phyloP scores from a whole-genome alignment of 1,284 basidiomycete species.

The Cryptococcus amylolentus region DNA sequence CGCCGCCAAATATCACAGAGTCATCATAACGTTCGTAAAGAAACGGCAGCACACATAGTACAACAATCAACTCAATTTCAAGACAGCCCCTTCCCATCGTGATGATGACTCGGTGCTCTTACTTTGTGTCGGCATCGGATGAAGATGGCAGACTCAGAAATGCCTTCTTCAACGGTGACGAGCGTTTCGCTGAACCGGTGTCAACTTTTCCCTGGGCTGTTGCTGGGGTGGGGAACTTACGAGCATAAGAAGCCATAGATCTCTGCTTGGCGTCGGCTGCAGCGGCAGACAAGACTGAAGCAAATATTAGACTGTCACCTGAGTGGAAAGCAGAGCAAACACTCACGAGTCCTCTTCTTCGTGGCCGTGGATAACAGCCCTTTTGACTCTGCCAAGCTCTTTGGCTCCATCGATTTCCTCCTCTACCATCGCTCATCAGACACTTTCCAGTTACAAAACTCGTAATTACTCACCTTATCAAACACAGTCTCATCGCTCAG shows the following conservation, averaged over 20 bases:
- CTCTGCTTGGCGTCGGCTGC: slow-evolving; percentile 30
- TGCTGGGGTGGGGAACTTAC: slow-evolving; percentile 22
- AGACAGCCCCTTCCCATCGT: too few species aligned
- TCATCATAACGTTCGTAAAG: too few species aligned
- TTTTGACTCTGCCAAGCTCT: slow-evolving; percentile 20
- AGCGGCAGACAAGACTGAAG: slow-evolving; percentile 9
- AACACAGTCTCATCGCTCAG: slow-evolving; percentile 65
- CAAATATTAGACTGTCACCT: background rate
- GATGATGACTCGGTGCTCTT: background rate
- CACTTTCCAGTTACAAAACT: background rate
- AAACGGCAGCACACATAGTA: background rate
- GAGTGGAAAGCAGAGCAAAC: background rate
- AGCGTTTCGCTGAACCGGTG: slow-evolving; percentile 28
- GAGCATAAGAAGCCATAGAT: slow-evolving; percentile 36
- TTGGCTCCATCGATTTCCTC: slow-evolving; percentile 60
- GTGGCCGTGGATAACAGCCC: background rate
- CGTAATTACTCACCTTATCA: slow-evolving; percentile 57
- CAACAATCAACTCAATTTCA: background rate
- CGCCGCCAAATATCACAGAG: background rate
- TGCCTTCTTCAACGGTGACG: slow-evolving; percentile 42
- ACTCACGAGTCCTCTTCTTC: slow-evolving; percentile 14
- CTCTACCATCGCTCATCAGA: slow-evolving; percentile 46
- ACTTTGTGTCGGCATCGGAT: slow-evolving; percentile 1
- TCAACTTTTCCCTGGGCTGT: background rate
- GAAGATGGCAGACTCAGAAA: slow-evolving; percentile 2